Conservation (phyloP, 2,329 filamentous ascomycete species). For the Curvularia spicifera region DNA sequence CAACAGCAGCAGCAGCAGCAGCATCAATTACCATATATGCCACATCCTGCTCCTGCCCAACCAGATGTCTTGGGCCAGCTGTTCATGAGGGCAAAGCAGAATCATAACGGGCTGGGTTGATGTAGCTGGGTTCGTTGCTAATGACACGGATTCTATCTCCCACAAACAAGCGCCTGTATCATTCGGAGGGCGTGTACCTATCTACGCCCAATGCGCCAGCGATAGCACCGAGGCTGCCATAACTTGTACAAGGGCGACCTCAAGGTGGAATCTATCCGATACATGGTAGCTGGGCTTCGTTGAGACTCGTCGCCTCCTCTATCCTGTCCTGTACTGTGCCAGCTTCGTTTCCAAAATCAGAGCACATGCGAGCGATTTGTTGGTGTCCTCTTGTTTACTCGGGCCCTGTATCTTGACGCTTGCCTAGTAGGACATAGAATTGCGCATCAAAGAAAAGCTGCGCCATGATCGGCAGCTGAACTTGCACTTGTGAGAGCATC, state of each 20-base stretch:
- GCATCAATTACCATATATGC: constrained; percentile 12
- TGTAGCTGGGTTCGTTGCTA: background rate
- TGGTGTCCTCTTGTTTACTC: constrained; percentile 4
- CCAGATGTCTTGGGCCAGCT: constrained; percentile 44
- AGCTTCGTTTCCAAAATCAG: constrained; percentile 8
- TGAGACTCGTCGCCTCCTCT: constrained; percentile 10
- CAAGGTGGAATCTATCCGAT: background rate
- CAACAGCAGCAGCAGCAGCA: constrained; percentile 51
- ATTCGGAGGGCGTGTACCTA: background rate
- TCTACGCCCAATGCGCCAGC: background rate
- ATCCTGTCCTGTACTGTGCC: constrained; percentile 2
- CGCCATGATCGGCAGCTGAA: too few relatives aligned
- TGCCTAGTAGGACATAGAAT: constrained; percentile 14
- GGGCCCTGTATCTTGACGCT: constrained; percentile 7
- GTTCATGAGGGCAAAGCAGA: constrained; percentile 46
- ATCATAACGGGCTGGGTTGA: constrained; percentile 43
- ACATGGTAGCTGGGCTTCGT: background rate
- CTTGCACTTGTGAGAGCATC: too few relatives aligned
- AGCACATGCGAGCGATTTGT: constrained; percentile 4
- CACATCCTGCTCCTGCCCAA: constrained; percentile 28
- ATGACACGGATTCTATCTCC: background rate
- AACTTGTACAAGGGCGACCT: background rate
- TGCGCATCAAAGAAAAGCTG: constrained; percentile 6
- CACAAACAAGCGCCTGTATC: background rate
- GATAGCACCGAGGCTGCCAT: background rate